Base-by-base conservation (phyloP, 768 basidiomycete species). In the Lyophyllum shimeji region DNA sequence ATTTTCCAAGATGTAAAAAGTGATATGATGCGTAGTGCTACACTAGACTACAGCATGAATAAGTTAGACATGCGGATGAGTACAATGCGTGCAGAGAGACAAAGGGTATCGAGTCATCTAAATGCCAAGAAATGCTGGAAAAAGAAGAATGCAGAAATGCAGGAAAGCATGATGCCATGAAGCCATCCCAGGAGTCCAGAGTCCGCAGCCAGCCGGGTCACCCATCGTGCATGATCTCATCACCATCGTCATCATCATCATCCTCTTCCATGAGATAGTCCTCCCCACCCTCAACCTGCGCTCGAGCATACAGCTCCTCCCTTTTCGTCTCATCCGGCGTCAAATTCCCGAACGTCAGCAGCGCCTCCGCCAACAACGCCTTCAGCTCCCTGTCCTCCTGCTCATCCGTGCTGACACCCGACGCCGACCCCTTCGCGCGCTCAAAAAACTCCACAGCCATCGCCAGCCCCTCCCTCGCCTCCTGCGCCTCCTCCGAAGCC, bases 281-380 rank as follows among this genome's bases (percentile, higher is more conserved):
- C 33, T 71, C 75, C 15, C 75, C 79, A 6, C 75, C 79, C 65
- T 82, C 81, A 21, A 62, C 59, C 69, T 82, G 73, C 12, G 84
- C 84, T 21, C 79, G 67, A 20, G 62, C 60, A 64, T 85, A 86
- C 58, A 85, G 68, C 61, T 72, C 75, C 67, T 85, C 84, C 31
- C 81, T 71, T 57, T 73, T 68, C 40, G 60, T 64, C 64, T 71
- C 72, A 60, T 84, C 81, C 53, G 64, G 62, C 2, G 82, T 84
- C 37, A 87, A 64, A 63, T 85, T 86, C 25, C 82, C 85, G 18
- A 87, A 74, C 39, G 82, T 80, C 42, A 86, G 55, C 13, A 86
- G 69, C 21, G 83, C 82, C 65, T 87, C 85, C 0, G 77, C 77
- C 11, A 85, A 70, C 63, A 81, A 64, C 15, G 59, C 52, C 23